Base-by-base conservation (phyloP, 805 yeast species). In the Candida wancherniae region DNA sequence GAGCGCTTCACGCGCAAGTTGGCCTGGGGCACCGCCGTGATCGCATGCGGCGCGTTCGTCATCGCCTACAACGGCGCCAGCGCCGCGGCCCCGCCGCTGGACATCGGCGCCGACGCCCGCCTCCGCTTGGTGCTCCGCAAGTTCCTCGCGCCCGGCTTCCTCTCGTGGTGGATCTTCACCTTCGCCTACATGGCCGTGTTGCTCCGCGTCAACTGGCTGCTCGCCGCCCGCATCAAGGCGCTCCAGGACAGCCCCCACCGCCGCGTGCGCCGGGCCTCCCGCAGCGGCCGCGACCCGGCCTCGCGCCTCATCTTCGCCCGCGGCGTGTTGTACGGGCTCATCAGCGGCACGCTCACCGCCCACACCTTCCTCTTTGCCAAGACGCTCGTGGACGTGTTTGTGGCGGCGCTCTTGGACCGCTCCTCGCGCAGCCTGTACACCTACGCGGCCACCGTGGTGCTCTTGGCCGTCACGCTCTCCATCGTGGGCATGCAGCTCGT, bases 351-450 rank as follows among this genome's bases (percentile, higher is more conserved):
- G 0, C 61, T 86, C 27, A 82, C 94, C 1, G 95, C 95, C 0
- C 94, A 84, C 51, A 83, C 95, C 2, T 68, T 87, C 29, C 65
- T 87, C 35, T 69, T 85, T 57, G 95, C 95, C n/a, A 86, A 86
- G 55, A 75, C 87, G 1, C 72, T 84, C 0, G 82, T 86, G 13
- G 94, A 84, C 46, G 73, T 84, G 9, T 47, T 81, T 2, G 53
- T 81, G 2, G 59, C 65, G 58, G 36, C 71, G 67, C 19, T 58
- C 61, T 23, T 54, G 42, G 39, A 50, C 44, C 29, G 36, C 5
- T 28, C 36, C 8, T 51, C 40, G 28, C 50, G 29, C 24, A 47
- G 49, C 24, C 38, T 57, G 74, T 49, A 53, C 19, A 39, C 47
- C 8, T 56, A 59, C 37, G 35, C 54, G n/a, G 48, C 58, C 5